Conservation (phyloP, 306 rosid genomes). For the Oxytropis ochrocephala region DNA sequence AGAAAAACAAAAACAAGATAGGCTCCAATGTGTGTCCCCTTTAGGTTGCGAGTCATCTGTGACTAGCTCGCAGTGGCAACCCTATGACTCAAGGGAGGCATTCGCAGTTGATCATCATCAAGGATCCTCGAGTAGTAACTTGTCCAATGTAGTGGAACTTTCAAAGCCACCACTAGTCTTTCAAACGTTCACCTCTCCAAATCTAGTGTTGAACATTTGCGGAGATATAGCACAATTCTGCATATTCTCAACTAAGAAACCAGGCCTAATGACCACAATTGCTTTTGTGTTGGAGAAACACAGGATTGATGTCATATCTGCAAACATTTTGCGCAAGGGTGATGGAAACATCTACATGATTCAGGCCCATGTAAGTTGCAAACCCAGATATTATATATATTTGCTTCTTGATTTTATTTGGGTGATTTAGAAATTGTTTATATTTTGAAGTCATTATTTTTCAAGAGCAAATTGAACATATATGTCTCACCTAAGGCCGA, state of each 20-base stretch:
- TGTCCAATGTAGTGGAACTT: not conserved
- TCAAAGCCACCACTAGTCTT: conserved; percentile 15
- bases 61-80: not conserved
- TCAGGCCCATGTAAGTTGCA: conserved; percentile 46
- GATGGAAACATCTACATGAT: conserved; percentile 40
- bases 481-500: too few species aligned
- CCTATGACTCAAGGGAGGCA: conserved; percentile 29
- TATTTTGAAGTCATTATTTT: too few species aligned
- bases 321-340: conserved; percentile 33
- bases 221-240: conserved; percentile 62
- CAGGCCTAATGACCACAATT: conserved; percentile 34
- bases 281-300: conserved; percentile 54
- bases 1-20: conserved; percentile 45
- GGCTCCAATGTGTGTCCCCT: conserved; percentile 7
- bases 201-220: conserved; percentile 43
- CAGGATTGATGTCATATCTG: conserved; percentile 36
- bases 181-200: conserved; percentile 49
- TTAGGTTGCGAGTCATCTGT: not conserved
- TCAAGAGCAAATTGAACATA: too few species aligned
- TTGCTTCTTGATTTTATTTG: too few species aligned
- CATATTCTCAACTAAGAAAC: conserved; percentile 40
- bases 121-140: not conserved
- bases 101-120: conserved; percentile 28
- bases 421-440: too few species aligned
- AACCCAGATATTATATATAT: not conserved